These are phyloP conservation scores for Citrus sinensis DNA, from an alignment of 345 rosid species.

Conservation along the genomic window DNA sequence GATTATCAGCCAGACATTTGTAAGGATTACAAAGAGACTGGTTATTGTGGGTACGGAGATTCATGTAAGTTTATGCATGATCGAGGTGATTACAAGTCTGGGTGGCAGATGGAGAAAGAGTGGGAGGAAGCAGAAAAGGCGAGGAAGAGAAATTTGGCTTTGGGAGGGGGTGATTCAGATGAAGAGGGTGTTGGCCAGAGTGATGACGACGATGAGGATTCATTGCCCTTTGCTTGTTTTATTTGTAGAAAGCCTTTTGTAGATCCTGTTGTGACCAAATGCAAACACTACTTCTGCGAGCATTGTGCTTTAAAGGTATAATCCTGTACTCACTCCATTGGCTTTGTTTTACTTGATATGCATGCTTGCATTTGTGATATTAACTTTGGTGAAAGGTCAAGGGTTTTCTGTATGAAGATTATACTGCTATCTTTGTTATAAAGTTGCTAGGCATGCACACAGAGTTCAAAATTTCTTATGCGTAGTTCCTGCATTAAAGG, in stretches of 20 bases:
- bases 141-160: conserved; percentile 72
- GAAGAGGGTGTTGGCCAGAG: conserved; percentile 33
- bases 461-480: neutral
- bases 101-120: conserved; percentile 89
- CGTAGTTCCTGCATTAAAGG: neutral
- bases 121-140: conserved; percentile 90
- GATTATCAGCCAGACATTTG: conserved; percentile 93
- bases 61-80: conserved; percentile 91
- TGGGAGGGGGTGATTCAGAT: conserved; percentile 58
- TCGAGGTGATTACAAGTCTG: conserved; percentile 87
- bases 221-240: conserved; percentile 80
- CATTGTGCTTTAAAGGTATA: conserved; percentile 87
- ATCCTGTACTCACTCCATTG: neutral
- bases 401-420: neutral
- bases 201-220: conserved; percentile 50
- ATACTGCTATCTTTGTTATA: neutral
- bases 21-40: conserved; percentile 93
- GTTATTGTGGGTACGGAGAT: conserved; percentile 92
- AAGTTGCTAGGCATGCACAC: neutral
- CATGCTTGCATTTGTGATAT: neutral
- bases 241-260: conserved; percentile 75
- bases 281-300: conserved; percentile 91
- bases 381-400: neutral
- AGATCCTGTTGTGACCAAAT: conserved; percentile 82
- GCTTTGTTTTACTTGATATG: neutral